These are phyloP conservation scores for Elongisporangium prolatum DNA, from an alignment of 352 stramenopile species.

Conservation along the genomic window DNA sequence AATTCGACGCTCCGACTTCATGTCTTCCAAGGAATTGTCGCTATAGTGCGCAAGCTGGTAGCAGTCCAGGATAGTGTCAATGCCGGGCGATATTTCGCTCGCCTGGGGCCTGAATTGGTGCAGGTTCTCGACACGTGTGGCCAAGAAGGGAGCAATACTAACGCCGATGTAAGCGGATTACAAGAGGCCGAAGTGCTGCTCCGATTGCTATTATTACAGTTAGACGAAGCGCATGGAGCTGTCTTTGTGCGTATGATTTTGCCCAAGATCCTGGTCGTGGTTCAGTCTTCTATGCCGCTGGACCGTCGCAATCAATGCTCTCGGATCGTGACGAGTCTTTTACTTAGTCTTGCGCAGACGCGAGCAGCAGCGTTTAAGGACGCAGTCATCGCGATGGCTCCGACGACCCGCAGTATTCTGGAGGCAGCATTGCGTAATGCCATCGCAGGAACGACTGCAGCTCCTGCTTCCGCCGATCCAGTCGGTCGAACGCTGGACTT, in stretches of 20 bases:
- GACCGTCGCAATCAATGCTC: conserved; percentile 10
- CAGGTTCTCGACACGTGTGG: conserved; percentile 13
- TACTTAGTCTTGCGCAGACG: conserved; percentile 52
- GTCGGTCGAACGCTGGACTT: conserved; percentile 31
- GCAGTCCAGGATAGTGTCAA: conserved; percentile 28
- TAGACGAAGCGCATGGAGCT: conserved; percentile 37
- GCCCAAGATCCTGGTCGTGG: conserved; percentile 37
- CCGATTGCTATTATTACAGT: conserved; percentile 33
- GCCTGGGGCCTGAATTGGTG: conserved; percentile 35
- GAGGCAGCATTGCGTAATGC: conserved; percentile 39
- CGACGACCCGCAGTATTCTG: conserved; percentile 27
- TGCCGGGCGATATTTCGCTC: conserved; percentile 39
- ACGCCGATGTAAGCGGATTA: conserved; percentile 23
- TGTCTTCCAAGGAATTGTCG: conserved; percentile 29
- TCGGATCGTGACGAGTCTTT: conserved; percentile 25
- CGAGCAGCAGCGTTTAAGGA: conserved; percentile 48
- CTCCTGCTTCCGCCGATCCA: conserved; percentile 1
- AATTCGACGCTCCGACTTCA: background rate
- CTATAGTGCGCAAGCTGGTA: conserved; percentile 38
- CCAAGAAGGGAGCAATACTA: background rate
- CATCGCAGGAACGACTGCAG: conserved; percentile 19
- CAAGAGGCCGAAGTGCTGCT: conserved; percentile 45
- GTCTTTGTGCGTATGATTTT: conserved; percentile 60
- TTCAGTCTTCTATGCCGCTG: conserved; percentile 14
- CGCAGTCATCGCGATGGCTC: conserved; percentile 33